These are phyloP conservation scores for Glycine tomentella DNA, from an alignment of 306 rosid genomes.

Conservation along the genomic window DNA sequence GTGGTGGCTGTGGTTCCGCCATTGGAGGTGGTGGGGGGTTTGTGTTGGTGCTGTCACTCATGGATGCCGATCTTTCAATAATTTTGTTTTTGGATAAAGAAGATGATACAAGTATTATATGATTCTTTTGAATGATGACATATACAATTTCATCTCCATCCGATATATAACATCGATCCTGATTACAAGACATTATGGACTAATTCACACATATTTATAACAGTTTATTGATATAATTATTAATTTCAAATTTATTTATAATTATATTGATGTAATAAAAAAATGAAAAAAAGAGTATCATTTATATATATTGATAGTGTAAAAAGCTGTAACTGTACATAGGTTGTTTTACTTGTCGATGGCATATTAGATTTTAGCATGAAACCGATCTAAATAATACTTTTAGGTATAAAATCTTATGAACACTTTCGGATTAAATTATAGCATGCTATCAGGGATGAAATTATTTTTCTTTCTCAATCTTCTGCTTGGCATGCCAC, in stretches of 20 bases:
- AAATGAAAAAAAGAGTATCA: too few species aligned
- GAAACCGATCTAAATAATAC: not conserved
- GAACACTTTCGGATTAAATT: not conserved
- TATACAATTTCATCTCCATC: too few species aligned
- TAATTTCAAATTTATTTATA: too few species aligned
- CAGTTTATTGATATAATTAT: too few species aligned
- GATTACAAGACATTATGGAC: too few species aligned
- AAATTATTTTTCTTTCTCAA: conserved; percentile 48
- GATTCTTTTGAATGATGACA: too few species aligned
- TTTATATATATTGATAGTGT: too few species aligned
- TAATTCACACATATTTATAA: too few species aligned
- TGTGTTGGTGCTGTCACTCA: not conserved
- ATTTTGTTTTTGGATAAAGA: not conserved
- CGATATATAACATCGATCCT: too few species aligned
- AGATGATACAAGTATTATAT: too few species aligned
- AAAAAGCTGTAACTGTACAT: conserved; percentile 37
- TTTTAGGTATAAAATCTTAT: not conserved
- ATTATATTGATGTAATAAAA: too few species aligned
- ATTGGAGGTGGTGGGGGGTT: not conserved
- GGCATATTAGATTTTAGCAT: not conserved
- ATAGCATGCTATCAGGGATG: conserved; percentile 40
- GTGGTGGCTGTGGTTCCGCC: conserved; percentile 16
- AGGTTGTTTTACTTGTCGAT: not conserved
- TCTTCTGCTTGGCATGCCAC: conserved; percentile 57
- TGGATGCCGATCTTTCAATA: not conserved